These are phyloP conservation scores for Botryotinia globosa DNA, from an alignment of 2,329 filamentous ascomycete genomes.

Conservation along the genomic window DNA sequence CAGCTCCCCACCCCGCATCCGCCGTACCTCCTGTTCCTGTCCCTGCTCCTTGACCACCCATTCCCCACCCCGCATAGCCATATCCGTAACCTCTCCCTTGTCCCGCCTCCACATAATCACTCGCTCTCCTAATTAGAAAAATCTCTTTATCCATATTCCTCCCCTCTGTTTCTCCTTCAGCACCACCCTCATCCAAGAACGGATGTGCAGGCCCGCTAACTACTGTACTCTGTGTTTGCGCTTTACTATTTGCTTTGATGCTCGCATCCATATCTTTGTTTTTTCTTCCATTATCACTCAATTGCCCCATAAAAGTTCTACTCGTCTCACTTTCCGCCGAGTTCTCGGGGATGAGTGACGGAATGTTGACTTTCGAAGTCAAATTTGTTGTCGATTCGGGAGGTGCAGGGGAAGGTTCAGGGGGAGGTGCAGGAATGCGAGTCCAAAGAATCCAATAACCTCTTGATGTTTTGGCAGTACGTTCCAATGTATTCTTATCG, in stretches of 20 bases:
- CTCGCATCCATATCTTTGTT: background rate
- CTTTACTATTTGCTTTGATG: background rate
- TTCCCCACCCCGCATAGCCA: constrained; percentile 44
- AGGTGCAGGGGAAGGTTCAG: constrained; percentile 40
- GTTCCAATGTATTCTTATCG: constrained; percentile 50
- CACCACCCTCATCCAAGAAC: constrained; percentile 26
- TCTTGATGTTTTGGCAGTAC: constrained; percentile 62
- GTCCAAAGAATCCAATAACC: constrained; percentile 72
- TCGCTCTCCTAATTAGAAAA: constrained; percentile 57
- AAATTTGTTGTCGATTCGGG: constrained; percentile 29
- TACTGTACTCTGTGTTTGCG: constrained; percentile 26
- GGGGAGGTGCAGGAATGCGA: constrained; percentile 47
- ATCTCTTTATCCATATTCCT: constrained; percentile 52
- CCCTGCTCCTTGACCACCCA: constrained; percentile 59
- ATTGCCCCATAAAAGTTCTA: background rate
- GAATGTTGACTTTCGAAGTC: constrained; percentile 17
- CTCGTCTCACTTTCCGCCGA: constrained; percentile 14
- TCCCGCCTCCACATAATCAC: constrained; percentile 46
- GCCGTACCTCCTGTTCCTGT: constrained; percentile 37
- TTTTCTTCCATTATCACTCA: background rate
- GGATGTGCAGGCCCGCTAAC: constrained; percentile 35
- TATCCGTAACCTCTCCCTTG: constrained; percentile 25
- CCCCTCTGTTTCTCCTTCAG: background rate
- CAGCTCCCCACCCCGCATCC: background rate
- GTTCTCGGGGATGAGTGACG: constrained; percentile 23